phyloP scores from a whole-genome alignment of 1,284 basidiomycete species.

The Ganoderma leucocontextum region DNA sequence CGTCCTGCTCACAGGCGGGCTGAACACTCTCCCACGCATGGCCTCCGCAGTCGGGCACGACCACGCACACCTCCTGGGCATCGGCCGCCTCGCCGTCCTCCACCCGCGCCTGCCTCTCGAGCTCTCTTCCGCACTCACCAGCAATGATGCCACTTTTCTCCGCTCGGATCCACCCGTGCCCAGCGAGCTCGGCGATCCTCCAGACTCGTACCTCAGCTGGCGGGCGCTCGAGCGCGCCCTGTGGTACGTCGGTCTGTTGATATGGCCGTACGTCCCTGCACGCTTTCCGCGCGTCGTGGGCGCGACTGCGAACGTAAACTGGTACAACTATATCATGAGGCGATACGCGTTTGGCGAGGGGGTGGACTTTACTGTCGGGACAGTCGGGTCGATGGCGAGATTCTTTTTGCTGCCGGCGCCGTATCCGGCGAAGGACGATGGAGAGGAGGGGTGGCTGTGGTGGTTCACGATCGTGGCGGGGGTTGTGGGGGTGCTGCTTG shows the following conservation, averaged over 20 bases:
- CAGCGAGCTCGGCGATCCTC: constrained; percentile 20
- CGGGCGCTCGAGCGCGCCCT: constrained; percentile 27
- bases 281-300: constrained; percentile 39
- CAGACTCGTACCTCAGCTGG: constrained; percentile 17
- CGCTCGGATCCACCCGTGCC: constrained; percentile 18
- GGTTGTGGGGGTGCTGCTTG: constrained; percentile 17
- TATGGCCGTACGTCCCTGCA: constrained; percentile 32
- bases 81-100: constrained; percentile 75
- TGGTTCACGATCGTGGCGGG: constrained; percentile 11
- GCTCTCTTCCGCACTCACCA: constrained; percentile 19
- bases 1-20: constrained; percentile 84
- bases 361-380: constrained; percentile 31
- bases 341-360: constrained; percentile 32
- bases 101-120: constrained; percentile 61
- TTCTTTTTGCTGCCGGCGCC: constrained; percentile 38
- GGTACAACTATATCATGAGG: constrained; percentile 40
- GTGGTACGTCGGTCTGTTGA: constrained; percentile 13
- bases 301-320: constrained; percentile 36
- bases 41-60: constrained; percentile 56
- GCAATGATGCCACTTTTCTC: constrained; percentile 12
- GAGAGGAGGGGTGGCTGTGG: constrained; percentile 11
- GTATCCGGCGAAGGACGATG: constrained; percentile 5
- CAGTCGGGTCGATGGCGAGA: constrained; percentile 33
- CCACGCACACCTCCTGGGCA: constrained; percentile 79
- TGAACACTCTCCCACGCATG: constrained; percentile 70